Base-by-base conservation (phyloP, 805 yeast species). In the Wickerhamiella lipophila region DNA sequence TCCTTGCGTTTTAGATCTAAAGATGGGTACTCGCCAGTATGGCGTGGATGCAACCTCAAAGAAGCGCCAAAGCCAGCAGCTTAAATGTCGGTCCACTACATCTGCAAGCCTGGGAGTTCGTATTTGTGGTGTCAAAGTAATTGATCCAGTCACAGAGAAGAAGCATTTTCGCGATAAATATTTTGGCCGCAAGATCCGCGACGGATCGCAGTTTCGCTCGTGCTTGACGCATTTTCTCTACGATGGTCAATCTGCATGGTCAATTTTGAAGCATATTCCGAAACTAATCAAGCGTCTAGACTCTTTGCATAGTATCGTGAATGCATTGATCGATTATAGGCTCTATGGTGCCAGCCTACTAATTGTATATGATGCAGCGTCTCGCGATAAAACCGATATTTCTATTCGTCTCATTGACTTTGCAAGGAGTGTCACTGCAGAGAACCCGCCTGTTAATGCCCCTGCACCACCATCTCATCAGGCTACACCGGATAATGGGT, bases 1-100 rank as follows among this genome's bases (percentile, higher is more conserved):
- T 54, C 96, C 98, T 0, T 88, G 96, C 61, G 97, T 89, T 0
- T 68, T 92, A 45, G 99, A 92, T 65, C 70, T 92, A 57, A 92
- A 92, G 62, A 92, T 92, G 97, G 99, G 99, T 0, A 89, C 99
- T 0, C 73, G 99, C 51, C 99, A 92, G 65, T 92, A 92, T 59
- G 98, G 99, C 8, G 81, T 89, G n/a, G 95, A 87, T 54, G 96
- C 97, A 0, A 71, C 73, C 5, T 63, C 66, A 12, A 67, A 77
- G 44, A 92, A 92, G 64, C 81, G 79, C 59, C 61, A 67, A 43
- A 84, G 95, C 0, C 98, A 92, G 66, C 67, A 84, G 29, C 71
- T 71, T 49, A 92, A 92, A 65, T 92, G 99, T 64, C 67, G 73
- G 2, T 65, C 70, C 49, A 89, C 97, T 0, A 89, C 97, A 0